phyloP scores from a whole-genome alignment of 2,329 filamentous ascomycete species.

The Apiospora hydei region DNA sequence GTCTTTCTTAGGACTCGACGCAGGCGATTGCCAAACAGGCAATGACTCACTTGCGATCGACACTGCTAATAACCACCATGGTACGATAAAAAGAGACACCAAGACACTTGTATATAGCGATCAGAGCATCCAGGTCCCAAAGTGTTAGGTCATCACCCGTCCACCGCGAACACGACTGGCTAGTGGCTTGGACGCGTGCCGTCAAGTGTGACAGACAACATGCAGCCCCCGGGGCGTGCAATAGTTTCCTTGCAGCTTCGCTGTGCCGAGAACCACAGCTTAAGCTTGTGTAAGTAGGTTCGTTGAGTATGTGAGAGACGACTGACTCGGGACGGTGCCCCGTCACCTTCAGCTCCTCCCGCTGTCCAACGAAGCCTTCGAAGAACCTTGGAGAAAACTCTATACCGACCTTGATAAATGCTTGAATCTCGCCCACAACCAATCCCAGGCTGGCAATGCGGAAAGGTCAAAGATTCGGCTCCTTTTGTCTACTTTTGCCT shows the following conservation, averaged over 20 bases:
- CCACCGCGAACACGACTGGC: background rate
- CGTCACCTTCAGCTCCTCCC: slow-evolving; percentile 12
- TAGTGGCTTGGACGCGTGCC: background rate
- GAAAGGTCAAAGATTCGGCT: background rate
- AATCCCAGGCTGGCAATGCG: background rate
- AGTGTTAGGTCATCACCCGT: slow-evolving; percentile 1
- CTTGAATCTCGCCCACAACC: slow-evolving; percentile 6
- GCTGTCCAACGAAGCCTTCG: background rate
- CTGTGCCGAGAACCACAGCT: slow-evolving; percentile 9
- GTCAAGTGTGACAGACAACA: slow-evolving; percentile 1
- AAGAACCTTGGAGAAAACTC: slow-evolving; percentile 5
- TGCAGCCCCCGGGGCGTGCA: background rate
- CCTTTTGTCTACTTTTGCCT: background rate
- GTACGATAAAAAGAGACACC: background rate
- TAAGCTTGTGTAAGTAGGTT: background rate
- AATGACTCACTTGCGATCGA: slow-evolving; percentile 2
- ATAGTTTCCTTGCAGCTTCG: background rate
- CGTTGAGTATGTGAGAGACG: background rate
- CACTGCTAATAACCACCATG: slow-evolving; percentile 4
- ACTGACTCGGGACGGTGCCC: background rate
- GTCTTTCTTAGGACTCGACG: background rate
- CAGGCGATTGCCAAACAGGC: slow-evolving; percentile 6
- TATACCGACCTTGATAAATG: background rate
- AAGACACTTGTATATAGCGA: background rate
- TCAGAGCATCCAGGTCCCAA: slow-evolving; percentile 9